These are phyloP conservation scores for Hypoxylon sp. DNA, from an alignment of 2,329 filamentous ascomycete genomes.

Conservation along the genomic window DNA sequence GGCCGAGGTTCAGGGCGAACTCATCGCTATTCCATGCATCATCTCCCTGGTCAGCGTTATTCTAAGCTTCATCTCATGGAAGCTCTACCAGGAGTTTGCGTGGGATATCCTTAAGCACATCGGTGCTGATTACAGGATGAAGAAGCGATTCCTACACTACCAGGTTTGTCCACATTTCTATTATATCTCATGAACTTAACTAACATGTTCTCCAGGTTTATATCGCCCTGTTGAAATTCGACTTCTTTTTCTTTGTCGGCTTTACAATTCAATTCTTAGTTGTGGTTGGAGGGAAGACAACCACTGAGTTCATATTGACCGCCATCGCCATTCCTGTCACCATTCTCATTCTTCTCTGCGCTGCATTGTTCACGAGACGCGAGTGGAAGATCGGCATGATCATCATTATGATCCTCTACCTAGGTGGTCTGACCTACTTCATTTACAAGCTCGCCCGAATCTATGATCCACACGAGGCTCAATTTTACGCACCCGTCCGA, in stretches of 20 bases:
- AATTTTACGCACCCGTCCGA: conserved; percentile 81
- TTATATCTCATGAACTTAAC: conserved; percentile 5
- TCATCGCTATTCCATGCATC: conserved; percentile 88
- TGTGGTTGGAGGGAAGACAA: conserved; percentile 79
- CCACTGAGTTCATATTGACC: conserved; percentile 87
- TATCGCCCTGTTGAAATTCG: conserved; percentile 97
- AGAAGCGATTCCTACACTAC: conserved; percentile 94
- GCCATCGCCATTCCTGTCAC: conserved; percentile 92
- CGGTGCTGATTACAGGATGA: conserved; percentile 95
- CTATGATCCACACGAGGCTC: conserved; percentile 75
- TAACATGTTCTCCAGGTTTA: conserved; percentile 77
- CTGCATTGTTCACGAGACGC: conserved; percentile 85
- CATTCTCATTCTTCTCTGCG: conserved; percentile 86
- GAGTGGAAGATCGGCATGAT: conserved; percentile 87
- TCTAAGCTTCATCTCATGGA: conserved; percentile 87
- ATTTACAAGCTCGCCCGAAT: conserved; percentile 98
- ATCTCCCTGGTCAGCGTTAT: conserved; percentile 81
- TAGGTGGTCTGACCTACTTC: conserved; percentile 93
- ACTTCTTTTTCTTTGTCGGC: conserved; percentile 99
- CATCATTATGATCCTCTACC: conserved; percentile 84
- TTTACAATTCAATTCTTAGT: conserved; percentile 99
- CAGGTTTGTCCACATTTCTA: conserved; percentile 73
- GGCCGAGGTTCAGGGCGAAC: conserved; percentile 77
- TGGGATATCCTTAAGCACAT: conserved; percentile 99
- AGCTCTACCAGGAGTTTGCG: conserved; percentile 97